A percentile compares a stretch with the other conserved stretches of the same genome.
These are phyloP conservation scores for Aureobasidium sp. DNA, from an alignment of 2,329 filamentous ascomycete genomes.

Conservation along the genomic window DNA sequence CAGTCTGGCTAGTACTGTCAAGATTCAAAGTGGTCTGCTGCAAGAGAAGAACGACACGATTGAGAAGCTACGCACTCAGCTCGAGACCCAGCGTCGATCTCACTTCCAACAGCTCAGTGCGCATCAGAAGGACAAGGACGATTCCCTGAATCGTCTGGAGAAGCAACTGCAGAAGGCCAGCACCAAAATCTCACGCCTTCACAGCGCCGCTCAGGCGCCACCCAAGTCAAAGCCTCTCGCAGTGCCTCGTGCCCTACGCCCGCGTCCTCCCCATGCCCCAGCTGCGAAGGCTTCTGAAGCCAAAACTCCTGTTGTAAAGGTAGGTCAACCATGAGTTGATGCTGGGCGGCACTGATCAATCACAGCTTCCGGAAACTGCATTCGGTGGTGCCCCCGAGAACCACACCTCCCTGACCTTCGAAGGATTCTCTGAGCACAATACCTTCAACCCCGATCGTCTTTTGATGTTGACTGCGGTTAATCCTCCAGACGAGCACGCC, in stretches of 20 bases:
- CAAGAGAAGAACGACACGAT: slow-evolving; percentile 2
- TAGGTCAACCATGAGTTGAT: background rate
- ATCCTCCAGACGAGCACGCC: background rate
- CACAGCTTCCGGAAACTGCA: background rate
- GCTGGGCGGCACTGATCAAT: background rate
- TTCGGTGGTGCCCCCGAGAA: background rate
- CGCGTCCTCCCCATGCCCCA: background rate
- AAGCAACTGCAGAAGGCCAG: background rate
- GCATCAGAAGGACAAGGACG: background rate
- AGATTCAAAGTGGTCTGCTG: background rate
- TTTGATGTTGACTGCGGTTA: background rate
- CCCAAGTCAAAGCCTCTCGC: background rate
- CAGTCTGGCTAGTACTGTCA: slow-evolving; percentile 2
- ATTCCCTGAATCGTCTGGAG: background rate
- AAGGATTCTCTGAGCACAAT: slow-evolving; percentile 4
- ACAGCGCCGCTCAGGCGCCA: background rate
- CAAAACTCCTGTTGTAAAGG: background rate
- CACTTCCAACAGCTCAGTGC: background rate
- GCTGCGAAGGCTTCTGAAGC: background rate
- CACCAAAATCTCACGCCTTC: background rate
- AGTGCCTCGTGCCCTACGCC: background rate
- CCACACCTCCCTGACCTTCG: slow-evolving; percentile 1
- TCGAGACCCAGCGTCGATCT: background rate
- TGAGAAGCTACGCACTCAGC: background rate
- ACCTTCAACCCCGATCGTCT: background rate